Evolutionary conservation across 2,329 filamentous ascomycete genomes (phyloP).

Genomic region (Aspergillus spinulosporus): DNA sequence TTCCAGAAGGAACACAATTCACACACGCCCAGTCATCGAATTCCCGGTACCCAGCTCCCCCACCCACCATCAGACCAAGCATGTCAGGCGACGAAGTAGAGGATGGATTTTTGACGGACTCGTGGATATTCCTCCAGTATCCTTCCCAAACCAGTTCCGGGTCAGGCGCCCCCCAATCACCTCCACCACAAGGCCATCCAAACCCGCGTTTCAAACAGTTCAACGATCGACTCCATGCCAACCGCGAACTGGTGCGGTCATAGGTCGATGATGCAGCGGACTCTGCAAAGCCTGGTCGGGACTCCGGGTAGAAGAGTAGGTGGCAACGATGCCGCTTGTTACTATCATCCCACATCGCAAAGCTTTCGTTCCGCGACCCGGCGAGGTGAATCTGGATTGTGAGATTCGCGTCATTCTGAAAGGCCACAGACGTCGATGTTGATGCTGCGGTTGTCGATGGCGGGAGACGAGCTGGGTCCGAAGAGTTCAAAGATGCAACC

Average conservation of each 20-base stretch:
- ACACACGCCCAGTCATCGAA: slow-evolving; percentile 28
- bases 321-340: slow-evolving; percentile 34
- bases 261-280: slow-evolving; percentile 59
- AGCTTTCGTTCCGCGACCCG: slow-evolving; percentile 44
- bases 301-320: slow-evolving; percentile 56
- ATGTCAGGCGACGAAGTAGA: slow-evolving; percentile 13
- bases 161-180: slow-evolving; percentile 32
- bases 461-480: slow-evolving; percentile 22
- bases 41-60: slow-evolving; percentile 8
- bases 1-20: slow-evolving; percentile 38
- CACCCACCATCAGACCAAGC: slow-evolving; percentile 21
- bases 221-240: slow-evolving; percentile 67
- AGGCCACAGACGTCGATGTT: slow-evolving; percentile 14
- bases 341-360: slow-evolving; percentile 23
- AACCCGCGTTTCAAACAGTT: slow-evolving; percentile 61
- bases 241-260: slow-evolving; percentile 58
- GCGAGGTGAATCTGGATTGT: slow-evolving; percentile 60
- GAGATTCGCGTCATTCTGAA: slow-evolving; percentile 27
- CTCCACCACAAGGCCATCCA: slow-evolving; percentile 33
- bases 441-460: slow-evolving; percentile 20
- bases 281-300: slow-evolving; percentile 66
- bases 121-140: slow-evolving; percentile 31
- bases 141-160: slow-evolving; percentile 44
- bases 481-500: neutral
- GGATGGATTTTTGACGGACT: neutral